phyloP scores from a whole-genome alignment of 2,329 filamentous ascomycete genomes.

The Claviceps cyperi region DNA sequence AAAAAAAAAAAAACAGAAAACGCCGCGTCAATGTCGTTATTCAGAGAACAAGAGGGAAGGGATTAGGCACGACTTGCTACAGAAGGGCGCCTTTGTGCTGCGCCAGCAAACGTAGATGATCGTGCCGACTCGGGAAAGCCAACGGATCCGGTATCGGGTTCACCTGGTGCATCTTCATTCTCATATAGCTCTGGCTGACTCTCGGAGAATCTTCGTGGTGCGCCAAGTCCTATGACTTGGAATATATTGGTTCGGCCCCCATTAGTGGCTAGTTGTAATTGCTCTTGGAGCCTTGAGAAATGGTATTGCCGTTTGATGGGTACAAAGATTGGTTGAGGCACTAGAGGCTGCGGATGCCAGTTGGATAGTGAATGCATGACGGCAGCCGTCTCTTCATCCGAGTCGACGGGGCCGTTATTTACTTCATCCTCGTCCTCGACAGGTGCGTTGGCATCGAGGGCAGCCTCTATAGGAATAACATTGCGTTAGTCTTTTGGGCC shows the following conservation, averaged over 20 bases:
- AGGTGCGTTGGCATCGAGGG: conserved; percentile 85
- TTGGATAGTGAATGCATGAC: conserved; percentile 71
- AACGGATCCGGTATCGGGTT: conserved; percentile 33
- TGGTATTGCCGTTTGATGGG: conserved; percentile 51
- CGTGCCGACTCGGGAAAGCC: conserved; percentile 23
- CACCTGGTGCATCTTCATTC: conserved; percentile 42
- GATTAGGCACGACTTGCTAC: conserved; percentile 31
- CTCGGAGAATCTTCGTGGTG: conserved; percentile 35
- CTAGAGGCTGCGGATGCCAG: conserved; percentile 65
- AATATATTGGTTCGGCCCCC: conserved; percentile 52
- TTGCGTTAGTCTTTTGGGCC: not conserved
- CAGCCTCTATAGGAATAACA: conserved; percentile 53
- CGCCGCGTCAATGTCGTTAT: not conserved
- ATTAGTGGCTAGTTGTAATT: conserved; percentile 51
- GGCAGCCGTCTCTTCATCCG: conserved; percentile 81
- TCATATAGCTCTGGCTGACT: conserved; percentile 32
- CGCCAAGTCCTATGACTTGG: conserved; percentile 40
- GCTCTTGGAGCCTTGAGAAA: conserved; percentile 47
- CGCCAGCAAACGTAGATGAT: conserved; percentile 32
- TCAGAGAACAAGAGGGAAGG: not conserved
- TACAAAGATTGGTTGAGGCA: conserved; percentile 47
- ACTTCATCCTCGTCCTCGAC: conserved; percentile 74
- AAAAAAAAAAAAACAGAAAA: not conserved
- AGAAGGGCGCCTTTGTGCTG: conserved; percentile 29
- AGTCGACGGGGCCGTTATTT: conserved; percentile 71